Percentiles rank a stretch among this genome's conserved stretches.
Conservation (phyloP, 805 yeast genomes). For the Starmerella scarabaei region DNA sequence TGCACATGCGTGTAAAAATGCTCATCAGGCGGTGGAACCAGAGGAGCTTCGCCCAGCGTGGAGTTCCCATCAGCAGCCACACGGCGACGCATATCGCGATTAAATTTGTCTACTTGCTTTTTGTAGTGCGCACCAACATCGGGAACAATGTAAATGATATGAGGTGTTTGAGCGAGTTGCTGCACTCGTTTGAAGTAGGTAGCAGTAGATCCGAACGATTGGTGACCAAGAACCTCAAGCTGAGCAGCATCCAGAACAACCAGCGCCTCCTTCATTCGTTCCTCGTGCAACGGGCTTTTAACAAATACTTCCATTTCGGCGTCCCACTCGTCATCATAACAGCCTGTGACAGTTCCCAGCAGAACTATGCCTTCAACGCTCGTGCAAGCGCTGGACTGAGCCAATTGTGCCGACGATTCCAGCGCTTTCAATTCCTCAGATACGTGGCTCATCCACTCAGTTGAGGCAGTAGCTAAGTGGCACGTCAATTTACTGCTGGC, state of each 20-base stretch:
- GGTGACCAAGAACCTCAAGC: conserved; percentile 6
- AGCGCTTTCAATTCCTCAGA: background rate
- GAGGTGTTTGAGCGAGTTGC: background rate
- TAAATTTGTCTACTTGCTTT: conserved; percentile 6
- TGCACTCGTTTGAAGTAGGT: conserved; percentile 3
- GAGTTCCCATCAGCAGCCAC: background rate
- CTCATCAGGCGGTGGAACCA: conserved; percentile 4
- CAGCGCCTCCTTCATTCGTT: conserved; percentile 3
- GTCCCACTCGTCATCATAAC: conserved; percentile 11
- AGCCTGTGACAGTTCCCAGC: background rate
- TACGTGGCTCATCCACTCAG: background rate
- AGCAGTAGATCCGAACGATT: background rate
- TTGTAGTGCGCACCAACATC: conserved; percentile 9
- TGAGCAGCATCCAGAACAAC: conserved; percentile 4
- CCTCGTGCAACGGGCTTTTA: conserved; percentile 5
- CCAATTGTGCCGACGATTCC: background rate
- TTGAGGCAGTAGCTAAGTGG: background rate
- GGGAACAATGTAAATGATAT: conserved; percentile 8
- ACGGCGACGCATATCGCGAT: conserved; percentile 11
- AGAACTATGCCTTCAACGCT: background rate
- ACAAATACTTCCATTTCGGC: conserved; percentile 4
- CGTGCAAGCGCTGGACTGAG: background rate
- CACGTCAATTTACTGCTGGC: conserved; percentile 3
- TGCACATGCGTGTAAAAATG: conserved; percentile 11
- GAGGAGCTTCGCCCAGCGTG: background rate